phyloP scores from a whole-genome alignment of 768 basidiomycete species.

The Naganishia onofrii region DNA sequence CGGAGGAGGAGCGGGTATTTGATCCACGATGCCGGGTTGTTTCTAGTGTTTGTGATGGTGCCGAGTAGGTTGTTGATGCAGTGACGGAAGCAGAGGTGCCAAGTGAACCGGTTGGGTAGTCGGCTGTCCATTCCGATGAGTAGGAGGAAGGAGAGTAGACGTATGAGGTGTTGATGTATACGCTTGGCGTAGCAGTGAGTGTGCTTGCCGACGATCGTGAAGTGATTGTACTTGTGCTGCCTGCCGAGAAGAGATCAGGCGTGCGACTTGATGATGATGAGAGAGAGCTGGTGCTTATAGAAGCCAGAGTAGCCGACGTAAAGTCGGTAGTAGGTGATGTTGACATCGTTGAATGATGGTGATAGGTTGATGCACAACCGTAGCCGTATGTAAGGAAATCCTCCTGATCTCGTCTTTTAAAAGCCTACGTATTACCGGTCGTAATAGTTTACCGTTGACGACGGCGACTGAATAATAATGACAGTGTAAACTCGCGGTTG shows the following conservation, averaged over 20 bases:
- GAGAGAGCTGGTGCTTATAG: not conserved
- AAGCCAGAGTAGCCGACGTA: not conserved
- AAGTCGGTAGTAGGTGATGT: not conserved
- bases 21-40: not conserved
- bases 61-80: not conserved
- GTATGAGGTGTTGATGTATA: constrained; percentile 21
- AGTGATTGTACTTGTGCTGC: no score
- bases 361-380: not conserved
- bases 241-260: not conserved
- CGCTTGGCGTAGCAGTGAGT: constrained; percentile 3
- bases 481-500: no score
- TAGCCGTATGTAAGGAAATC: no score
- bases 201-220: not conserved
- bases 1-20: not conserved
- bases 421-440: no score
- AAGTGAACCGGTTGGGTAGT: not conserved
- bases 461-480: no score
- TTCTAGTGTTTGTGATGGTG: not conserved
- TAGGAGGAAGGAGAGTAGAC: constrained; percentile 7
- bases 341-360: not conserved
- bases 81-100: not conserved
- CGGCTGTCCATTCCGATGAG: not conserved
- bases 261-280: not conserved
- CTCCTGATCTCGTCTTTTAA: no score
- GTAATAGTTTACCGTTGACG: no score